A percentile compares a stretch with the other conserved stretches of the same genome.
Evolutionary conservation across 225 moss, liverwort and hornwort genomes (phyloP).

Genomic region (Polytrichum commune): DNA sequence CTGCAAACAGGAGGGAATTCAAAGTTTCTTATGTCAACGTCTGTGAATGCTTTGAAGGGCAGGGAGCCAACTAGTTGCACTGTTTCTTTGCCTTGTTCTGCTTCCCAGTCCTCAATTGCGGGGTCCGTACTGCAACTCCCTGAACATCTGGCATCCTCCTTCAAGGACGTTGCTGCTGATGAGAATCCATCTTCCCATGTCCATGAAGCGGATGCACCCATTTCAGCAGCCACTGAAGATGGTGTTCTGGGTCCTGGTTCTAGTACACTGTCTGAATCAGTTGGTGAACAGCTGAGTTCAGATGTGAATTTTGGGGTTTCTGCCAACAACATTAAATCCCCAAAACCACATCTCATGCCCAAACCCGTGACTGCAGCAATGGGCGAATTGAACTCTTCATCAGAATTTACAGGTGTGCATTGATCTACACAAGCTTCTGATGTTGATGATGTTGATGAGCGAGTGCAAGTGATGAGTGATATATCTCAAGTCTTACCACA

Average conservation of each 20-base stretch:
- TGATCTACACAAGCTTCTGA: slow-evolving; percentile 1
- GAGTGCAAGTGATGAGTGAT: too few species aligned
- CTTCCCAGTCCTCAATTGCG: slow-evolving; percentile 6
- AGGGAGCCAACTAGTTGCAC: slow-evolving; percentile 17
- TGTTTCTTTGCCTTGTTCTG: slow-evolving; percentile 11
- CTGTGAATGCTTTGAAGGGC: slow-evolving; percentile 13
- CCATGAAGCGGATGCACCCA: background rate
- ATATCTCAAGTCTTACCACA: too few species aligned
- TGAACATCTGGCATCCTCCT: slow-evolving; percentile 15
- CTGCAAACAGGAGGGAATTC: slow-evolving; percentile 16
- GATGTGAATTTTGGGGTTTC: background rate
- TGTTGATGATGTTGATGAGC: too few species aligned
- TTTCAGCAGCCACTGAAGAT: slow-evolving; percentile 6
- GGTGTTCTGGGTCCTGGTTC: background rate
- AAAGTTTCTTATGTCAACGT: slow-evolving; percentile 19
- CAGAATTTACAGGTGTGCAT: slow-evolving; percentile 16
- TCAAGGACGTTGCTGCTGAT: slow-evolving; percentile 9
- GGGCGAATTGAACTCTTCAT: slow-evolving; percentile 10
- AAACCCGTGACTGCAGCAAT: background rate
- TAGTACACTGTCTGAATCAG: background rate
- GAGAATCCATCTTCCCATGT: background rate
- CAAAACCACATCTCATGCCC: background rate
- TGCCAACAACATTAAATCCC: background rate
- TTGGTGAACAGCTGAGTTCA: slow-evolving; percentile 2
- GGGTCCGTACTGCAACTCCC: slow-evolving; percentile 13